Evolutionary conservation across 2,329 filamentous ascomycete species (phyloP).

Genomic region (Zopfia rhizophila): DNA sequence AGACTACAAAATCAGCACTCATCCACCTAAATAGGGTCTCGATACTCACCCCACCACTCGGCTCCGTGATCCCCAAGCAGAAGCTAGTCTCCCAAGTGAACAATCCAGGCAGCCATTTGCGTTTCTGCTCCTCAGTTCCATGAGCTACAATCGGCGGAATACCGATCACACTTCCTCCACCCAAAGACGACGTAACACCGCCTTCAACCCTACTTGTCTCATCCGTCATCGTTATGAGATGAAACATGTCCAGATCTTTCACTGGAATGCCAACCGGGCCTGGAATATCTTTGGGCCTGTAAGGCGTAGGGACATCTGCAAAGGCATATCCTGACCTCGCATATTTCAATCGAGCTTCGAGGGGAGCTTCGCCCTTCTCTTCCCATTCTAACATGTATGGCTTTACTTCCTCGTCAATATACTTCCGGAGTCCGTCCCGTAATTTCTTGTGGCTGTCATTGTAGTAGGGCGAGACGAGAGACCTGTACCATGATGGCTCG

Average conservation of each 20-base stretch:
- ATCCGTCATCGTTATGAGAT: slow-evolving; percentile 63
- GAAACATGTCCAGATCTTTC: slow-evolving; percentile 50
- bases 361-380: slow-evolving; percentile 58
- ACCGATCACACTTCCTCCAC: slow-evolving; percentile 70
- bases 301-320: slow-evolving; percentile 56
- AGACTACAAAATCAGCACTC: slow-evolving; percentile 48
- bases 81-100: slow-evolving; percentile 69
- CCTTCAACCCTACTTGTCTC: slow-evolving; percentile 66
- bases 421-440: slow-evolving; percentile 66
- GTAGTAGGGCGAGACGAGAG: slow-evolving; percentile 70
- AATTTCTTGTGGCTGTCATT: slow-evolving; percentile 69
- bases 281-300: slow-evolving; percentile 53
- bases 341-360: slow-evolving; percentile 54
- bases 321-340: slow-evolving; percentile 56
- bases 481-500: slow-evolving; percentile 59
- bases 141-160: slow-evolving; percentile 71
- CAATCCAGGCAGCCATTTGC: slow-evolving; percentile 67
- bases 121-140: slow-evolving; percentile 69
- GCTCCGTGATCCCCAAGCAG: slow-evolving; percentile 73
- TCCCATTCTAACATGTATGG: slow-evolving; percentile 74
- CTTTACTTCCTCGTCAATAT: slow-evolving; percentile 68
- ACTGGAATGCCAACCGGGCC: slow-evolving; percentile 51
- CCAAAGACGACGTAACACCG: slow-evolving; percentile 68
- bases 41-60: slow-evolving; percentile 57
- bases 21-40: not conserved